A percentile compares a stretch with the other conserved stretches of the same genome.
phyloP scores from a whole-genome alignment of 2,329 filamentous ascomycete species.

The Sphaceloma murrayae region DNA sequence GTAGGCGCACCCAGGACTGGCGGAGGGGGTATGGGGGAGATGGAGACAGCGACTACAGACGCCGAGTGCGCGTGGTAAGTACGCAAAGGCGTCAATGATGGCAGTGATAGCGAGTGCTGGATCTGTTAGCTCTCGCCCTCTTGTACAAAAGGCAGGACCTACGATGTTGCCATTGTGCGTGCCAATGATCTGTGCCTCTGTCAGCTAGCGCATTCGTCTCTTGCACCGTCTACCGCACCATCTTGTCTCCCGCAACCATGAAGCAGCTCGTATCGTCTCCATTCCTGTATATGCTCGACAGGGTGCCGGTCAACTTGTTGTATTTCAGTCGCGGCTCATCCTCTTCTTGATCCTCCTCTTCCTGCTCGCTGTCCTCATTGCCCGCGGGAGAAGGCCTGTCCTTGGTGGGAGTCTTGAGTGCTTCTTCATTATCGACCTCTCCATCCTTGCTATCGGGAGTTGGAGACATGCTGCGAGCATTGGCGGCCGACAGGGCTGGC shows the following conservation, averaged over 20 bases:
- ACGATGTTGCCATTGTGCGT: slow-evolving; percentile 97
- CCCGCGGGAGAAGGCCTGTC: slow-evolving; percentile 18
- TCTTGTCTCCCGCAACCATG: slow-evolving; percentile 87
- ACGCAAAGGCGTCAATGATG: slow-evolving; percentile 68
- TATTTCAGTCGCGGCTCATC: slow-evolving; percentile 95
- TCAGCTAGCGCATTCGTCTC: slow-evolving; percentile 16
- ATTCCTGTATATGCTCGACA: slow-evolving; percentile 79
- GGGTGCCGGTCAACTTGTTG: slow-evolving; percentile 68
- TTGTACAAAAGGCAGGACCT: slow-evolving; percentile 33
- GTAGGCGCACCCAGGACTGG: slow-evolving; percentile 18
- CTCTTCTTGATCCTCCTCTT: slow-evolving; percentile 59
- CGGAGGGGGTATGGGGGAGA: slow-evolving; percentile 73
- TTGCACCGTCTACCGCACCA: slow-evolving; percentile 49
- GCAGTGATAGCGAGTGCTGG: slow-evolving; percentile 77
- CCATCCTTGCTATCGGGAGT: slow-evolving; percentile 24
- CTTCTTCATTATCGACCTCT: slow-evolving; percentile 14
- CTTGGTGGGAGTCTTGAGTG: slow-evolving; percentile 20
- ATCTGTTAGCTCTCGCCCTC: slow-evolving; percentile 2
- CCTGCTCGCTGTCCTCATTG: slow-evolving; percentile 28
- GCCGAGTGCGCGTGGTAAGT: slow-evolving; percentile 90
- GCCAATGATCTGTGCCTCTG: slow-evolving; percentile 59
- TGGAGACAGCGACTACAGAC: slow-evolving; percentile 78
- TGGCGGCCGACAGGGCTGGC: slow-evolving; percentile 13
- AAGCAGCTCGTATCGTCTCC: slow-evolving; percentile 91
- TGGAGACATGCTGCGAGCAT: slow-evolving; percentile 33